Base-by-base conservation (phyloP, 305 asterid species). In the Withania somnifera region DNA sequence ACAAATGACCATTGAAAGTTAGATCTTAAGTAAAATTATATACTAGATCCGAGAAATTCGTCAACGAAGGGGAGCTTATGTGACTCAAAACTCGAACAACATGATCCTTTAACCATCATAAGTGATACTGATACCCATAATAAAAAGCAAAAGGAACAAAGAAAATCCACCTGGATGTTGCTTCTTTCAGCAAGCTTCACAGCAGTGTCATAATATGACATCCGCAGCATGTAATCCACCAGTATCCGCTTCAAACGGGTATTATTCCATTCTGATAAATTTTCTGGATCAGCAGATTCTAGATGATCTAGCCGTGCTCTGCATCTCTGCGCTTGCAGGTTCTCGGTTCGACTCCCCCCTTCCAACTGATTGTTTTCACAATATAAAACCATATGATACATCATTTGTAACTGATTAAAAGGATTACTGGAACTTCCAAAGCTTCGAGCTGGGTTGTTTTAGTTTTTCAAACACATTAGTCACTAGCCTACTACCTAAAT, bases 131-230 rank as follows among this genome's bases (percentile, higher is more conserved):
- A n/a, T n/a, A n/a, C 61, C 8, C 61, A 28, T 14, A 30, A 51
- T 57, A 60, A 60, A 30, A 11, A 19, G 60, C 45, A 26, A 64
- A 38, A 1, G 17, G 17, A 67, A 61, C 30, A 78, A 14, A 58
- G 11, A 13, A 81, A 63, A 79, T 57, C 81, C 71, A 96, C 99
- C 98, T 91, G 92, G 83, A 94, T 94, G 76, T 90, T 91, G 91
- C 94, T 88, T 88, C 89, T 87, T 88, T 92, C 95, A 40, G 98
- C 95, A 82, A 96, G 92, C 93, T 91, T 93, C 79, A 80, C 84
- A 69, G 99, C 99, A 69, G 98, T 92, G 81, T 90, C 95, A 81
- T 89, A 94, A 86, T 93, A 96, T n/a, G 99, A 96, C 98, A 94
- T 94, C 57, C 98, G 91, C 89, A 94, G 78, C 97, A 96, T 93